Evolutionary conservation across 148 eudicot genomes (phyloP), one percentile per base, ranked within the genome.

Genomic region (Talinum fruticosum): DNA sequence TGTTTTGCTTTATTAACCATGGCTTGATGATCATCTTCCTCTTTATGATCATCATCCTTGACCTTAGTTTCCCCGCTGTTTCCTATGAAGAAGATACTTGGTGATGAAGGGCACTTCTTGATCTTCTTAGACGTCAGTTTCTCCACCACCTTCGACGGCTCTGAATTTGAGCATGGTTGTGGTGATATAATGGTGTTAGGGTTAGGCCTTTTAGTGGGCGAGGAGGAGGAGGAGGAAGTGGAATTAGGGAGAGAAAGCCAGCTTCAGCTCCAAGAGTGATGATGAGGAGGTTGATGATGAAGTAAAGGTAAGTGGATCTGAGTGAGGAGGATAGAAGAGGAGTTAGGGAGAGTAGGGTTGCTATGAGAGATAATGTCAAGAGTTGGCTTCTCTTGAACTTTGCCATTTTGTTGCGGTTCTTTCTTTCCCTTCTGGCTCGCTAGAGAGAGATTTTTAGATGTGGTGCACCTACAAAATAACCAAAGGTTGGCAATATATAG

Each of bases 11-110:
- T n/a, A n/a, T n/a, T n/a, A n/a, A n/a, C 75, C 5, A 34, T 69
- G 2, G 54, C 77, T 24, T 79, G n/a, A n/a, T n/a, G n/a, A n/a
- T 85, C 2, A 77, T 72, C 34, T 3, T 76, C 10, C 36, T 62
- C 10, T 82, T n/a, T n/a, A n/a, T n/a, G n/a, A n/a, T n/a, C n/a
- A n/a, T n/a, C n/a, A n/a, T n/a, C n/a, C n/a, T n/a, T n/a, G n/a
- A n/a, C n/a, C n/a, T n/a, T n/a, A n/a, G n/a, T n/a, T n/a, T n/a
- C n/a, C n/a, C n/a, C n/a, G n/a, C n/a, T n/a, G n/a, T n/a, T n/a
- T n/a, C n/a, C 91, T 12, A 90, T 88, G 30, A 85, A 83, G 81
- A 88, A 88, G 19, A 90, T 44, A 73, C 89, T 87, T 10, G 88
- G 90, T 0, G 59, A 82, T 6, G 90, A 86, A 47, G 86, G 80